These are phyloP conservation scores for Sesbania bispinosa DNA, from an alignment of 306 rosid species.

Conservation along the genomic window DNA sequence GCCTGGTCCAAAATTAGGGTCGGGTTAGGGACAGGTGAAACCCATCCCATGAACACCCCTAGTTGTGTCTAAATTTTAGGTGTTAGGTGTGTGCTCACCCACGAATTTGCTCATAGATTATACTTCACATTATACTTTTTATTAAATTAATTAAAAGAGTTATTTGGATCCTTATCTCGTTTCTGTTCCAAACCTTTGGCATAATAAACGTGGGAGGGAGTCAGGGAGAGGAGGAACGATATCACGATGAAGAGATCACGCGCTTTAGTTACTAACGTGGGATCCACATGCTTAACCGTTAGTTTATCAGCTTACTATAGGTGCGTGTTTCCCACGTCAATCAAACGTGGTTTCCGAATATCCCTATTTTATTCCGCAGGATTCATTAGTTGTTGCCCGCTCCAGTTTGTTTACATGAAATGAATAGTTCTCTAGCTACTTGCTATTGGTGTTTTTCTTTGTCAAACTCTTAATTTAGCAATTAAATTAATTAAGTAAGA, in stretches of 20 bases:
- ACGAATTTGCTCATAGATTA: no score
- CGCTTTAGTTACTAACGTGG: background rate
- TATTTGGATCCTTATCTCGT: background rate
- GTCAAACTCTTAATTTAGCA: background rate
- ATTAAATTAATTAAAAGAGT: no score
- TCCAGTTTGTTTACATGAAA: background rate
- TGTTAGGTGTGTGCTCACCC: no score
- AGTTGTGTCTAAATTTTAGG: no score
- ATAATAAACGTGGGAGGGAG: background rate
- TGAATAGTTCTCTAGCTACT: no score
- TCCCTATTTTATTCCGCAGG: background rate
- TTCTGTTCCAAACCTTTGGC: background rate
- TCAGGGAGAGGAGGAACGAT: no score
- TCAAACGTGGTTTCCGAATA: background rate
- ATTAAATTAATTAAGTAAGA: background rate
- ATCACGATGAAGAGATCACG: background rate
- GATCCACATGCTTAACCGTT: background rate
- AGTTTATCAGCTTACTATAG: background rate
- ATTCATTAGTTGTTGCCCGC: conserved; percentile 24
- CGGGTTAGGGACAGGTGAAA: no score
- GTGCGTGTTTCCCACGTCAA: background rate
- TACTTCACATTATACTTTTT: no score
- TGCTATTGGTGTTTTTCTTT: background rate
- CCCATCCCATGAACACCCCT: no score
- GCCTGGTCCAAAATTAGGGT: no score